Base-by-base conservation (phyloP, 345 rosid genomes). In the Eutrema heterophyllum region DNA sequence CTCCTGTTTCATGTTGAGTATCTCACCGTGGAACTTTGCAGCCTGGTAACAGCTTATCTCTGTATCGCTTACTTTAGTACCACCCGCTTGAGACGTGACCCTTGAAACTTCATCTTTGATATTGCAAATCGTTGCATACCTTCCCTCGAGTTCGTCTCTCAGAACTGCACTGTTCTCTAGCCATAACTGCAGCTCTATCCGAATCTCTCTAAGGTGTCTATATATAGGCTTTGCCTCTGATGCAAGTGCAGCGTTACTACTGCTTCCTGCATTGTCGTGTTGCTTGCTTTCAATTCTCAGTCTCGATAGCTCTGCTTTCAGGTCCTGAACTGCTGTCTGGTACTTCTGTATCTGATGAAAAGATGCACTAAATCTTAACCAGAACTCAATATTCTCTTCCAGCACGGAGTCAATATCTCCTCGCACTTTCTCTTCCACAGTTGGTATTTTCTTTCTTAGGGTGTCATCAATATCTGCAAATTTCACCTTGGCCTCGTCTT, bases 301-400 rank as follows among this genome's bases (percentile, higher is more conserved):
- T 67, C 71, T 88, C 26, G 80, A 57, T 39, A 89, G 57, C 77
- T 92, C 96, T 5, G 71, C 80, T 60, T 82, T 83, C 64, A 95
- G 51, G 71, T 89, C 97, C 1, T 80, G 85, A 63, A 92, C 76
- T n/a, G 86, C 77, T 21, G 78, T 86, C 48, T 90, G 86, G 63
- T 84, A 91, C 75, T 87, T 91, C 49, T 75, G 82, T 78, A 87
- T 81, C 76, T 88, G 96, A 58, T 92, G 95, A 70, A 88, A 76
- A 2, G 89, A 78, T 14, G 89, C 83, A 80, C 96, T 92, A 76
- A 95, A 95, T 62, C 98, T 87, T 75, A 95, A 76, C 99, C 99
- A 95, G 86, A 95, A 92, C 79, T 92, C 97, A 5, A 92, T 79
- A 70, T 92, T 95, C 75, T 92, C 97, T 77, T 92, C 99, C 56